These are phyloP conservation scores for Fraxinus ornus DNA, from an alignment of 305 asterid genomes.

Conservation along the genomic window DNA sequence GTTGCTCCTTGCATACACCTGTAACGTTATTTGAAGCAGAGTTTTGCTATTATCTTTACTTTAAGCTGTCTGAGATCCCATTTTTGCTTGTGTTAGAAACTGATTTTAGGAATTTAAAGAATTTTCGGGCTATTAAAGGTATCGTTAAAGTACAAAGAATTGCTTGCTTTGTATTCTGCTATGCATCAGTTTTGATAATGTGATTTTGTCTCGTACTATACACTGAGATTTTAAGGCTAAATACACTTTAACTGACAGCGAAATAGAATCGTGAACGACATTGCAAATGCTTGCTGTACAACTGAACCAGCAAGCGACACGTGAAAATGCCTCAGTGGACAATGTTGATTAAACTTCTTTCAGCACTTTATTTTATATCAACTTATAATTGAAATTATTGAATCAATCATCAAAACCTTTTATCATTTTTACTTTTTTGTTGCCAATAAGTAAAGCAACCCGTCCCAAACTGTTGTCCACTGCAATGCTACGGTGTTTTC, in stretches of 20 bases:
- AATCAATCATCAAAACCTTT: conserved; percentile 35
- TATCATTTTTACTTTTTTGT: conserved; percentile 23
- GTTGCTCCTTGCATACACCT: neutral
- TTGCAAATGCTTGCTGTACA: neutral
- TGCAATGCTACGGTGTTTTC: conserved; percentile 25
- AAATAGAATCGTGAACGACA: neutral
- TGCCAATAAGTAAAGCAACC: conserved; percentile 31
- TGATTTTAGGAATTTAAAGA: neutral
- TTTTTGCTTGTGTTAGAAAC: neutral
- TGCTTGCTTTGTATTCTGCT: neutral
- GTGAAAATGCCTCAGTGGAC: conserved; percentile 10
- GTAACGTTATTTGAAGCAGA: neutral
- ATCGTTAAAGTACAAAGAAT: neutral
- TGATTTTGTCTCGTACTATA: neutral
- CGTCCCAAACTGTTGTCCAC: conserved; percentile 31
- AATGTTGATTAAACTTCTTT: conserved; percentile 5
- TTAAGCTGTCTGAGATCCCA: neutral
- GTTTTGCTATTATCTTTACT: neutral
- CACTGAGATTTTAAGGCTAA: neutral
- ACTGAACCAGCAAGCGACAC: conserved; percentile 13
- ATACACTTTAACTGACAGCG: neutral
- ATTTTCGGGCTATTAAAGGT: neutral
- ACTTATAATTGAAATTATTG: conserved; percentile 21
- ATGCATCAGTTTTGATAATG: neutral
- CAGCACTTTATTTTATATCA: neutral